phyloP scores from a whole-genome alignment of 441 rosid genomes.

The Mallotus repandus region DNA sequence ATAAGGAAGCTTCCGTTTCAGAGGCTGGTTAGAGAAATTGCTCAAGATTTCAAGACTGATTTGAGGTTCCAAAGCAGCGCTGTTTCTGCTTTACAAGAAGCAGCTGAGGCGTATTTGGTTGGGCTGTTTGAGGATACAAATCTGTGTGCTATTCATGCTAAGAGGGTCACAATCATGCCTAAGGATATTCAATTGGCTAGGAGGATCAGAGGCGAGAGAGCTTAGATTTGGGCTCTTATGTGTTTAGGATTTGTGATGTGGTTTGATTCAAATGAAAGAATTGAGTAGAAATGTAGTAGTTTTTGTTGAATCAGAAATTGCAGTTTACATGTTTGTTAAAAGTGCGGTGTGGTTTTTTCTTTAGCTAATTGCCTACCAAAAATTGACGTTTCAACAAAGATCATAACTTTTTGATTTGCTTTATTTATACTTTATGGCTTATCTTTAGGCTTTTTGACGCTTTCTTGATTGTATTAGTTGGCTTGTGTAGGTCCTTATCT shows the following conservation, averaged over 20 bases:
- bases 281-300: background rate
- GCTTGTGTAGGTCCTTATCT: too few species aligned
- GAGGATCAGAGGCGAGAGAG: conserved; percentile 65
- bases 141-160: conserved; percentile 66
- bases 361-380: too few species aligned
- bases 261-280: too few species aligned
- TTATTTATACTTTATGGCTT: too few species aligned
- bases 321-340: background rate
- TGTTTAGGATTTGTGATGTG: background rate
- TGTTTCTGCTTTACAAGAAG: conserved; percentile 61
- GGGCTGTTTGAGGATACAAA: conserved; percentile 71
- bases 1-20: conserved; percentile 60
- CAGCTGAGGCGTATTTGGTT: conserved; percentile 63
- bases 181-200: conserved; percentile 64
- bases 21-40: conserved; percentile 59
- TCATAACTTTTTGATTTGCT: too few species aligned
- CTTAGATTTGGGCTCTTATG: conserved; percentile 21
- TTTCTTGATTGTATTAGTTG: too few species aligned
- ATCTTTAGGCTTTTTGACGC: too few species aligned
- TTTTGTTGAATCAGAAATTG: background rate
- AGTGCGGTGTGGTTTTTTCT: too few species aligned
- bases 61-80: conserved; percentile 69
- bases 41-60: conserved; percentile 65
- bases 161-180: conserved; percentile 67
- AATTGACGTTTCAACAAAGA: too few species aligned